These are phyloP conservation scores for Daldinia eschscholtzii DNA, from an alignment of 2,329 filamentous ascomycete species.

Conservation along the genomic window DNA sequence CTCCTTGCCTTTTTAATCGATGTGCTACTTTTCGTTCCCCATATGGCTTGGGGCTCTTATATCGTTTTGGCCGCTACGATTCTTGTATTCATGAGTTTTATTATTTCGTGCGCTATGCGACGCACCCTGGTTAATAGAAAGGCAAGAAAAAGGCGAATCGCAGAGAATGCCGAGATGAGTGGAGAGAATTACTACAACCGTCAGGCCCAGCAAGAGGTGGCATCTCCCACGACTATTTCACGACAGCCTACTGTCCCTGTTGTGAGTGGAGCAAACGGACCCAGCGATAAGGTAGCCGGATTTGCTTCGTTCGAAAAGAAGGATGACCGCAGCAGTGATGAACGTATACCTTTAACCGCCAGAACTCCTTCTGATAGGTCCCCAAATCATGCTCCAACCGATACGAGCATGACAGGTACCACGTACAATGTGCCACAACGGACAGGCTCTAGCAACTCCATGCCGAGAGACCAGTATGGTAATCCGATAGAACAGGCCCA, in stretches of 20 bases:
- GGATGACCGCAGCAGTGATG: conserved; percentile 73
- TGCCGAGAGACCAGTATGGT: conserved; percentile 72
- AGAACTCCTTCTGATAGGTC: conserved; percentile 71
- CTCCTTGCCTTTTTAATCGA: conserved; percentile 93
- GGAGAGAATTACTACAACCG: conserved; percentile 90
- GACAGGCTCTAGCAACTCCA: conserved; percentile 56
- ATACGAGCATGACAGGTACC: conserved; percentile 55
- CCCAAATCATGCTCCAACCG: conserved; percentile 59
- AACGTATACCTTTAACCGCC: conserved; percentile 77
- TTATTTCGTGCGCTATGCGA: conserved; percentile 95
- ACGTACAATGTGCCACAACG: conserved; percentile 54
- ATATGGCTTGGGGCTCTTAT: conserved; percentile 94
- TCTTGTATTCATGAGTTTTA: conserved; percentile 81
- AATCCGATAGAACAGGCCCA: conserved; percentile 63
- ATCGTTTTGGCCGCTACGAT: conserved; percentile 91
- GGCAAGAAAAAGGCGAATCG: conserved; percentile 91
- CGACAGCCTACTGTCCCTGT: conserved; percentile 71
- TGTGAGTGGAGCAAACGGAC: conserved; percentile 67
- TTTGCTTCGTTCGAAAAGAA: conserved; percentile 77
- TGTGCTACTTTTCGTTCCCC: conserved; percentile 92
- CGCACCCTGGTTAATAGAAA: conserved; percentile 91
- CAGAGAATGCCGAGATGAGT: conserved; percentile 96
- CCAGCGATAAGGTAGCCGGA: conserved; percentile 60
- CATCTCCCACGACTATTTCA: conserved; percentile 55
- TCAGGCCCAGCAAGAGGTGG: conserved; percentile 67